A percentile compares a stretch with the other conserved stretches of the same genome.
phyloP scores from a whole-genome alignment of 208 protist genomes.

The Crithidia thermophila region DNA sequence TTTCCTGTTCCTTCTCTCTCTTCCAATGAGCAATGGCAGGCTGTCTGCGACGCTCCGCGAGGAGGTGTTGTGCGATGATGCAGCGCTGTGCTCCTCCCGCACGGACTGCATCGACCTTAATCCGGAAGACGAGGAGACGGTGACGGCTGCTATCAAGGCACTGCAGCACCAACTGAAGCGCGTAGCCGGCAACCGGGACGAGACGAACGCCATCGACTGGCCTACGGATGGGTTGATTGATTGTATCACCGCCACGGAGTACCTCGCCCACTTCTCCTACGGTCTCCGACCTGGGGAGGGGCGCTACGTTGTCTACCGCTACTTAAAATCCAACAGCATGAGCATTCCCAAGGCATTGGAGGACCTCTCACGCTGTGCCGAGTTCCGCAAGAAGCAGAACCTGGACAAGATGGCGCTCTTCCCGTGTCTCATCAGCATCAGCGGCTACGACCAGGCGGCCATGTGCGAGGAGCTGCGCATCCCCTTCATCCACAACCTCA shows the following conservation, averaged over 20 bases:
- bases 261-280: slow-evolving; percentile 33
- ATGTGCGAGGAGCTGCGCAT: slow-evolving; percentile 51
- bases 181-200: background rate
- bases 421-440: slow-evolving; percentile 52
- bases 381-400: slow-evolving; percentile 52
- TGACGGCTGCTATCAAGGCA: slow-evolving; percentile 16
- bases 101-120: slow-evolving; percentile 23
- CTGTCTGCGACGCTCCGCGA: background rate
- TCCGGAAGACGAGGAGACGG: background rate
- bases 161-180: slow-evolving; percentile 17
- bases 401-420: slow-evolving; percentile 62
- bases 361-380: slow-evolving; percentile 27
- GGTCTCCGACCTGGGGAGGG: slow-evolving; percentile 30
- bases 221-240: background rate
- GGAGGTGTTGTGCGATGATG: slow-evolving; percentile 4
- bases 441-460: slow-evolving; percentile 49
- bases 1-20: background rate
- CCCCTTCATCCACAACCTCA: slow-evolving; percentile 30
- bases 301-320: slow-evolving; percentile 44
- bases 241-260: background rate
- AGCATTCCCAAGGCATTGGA: slow-evolving; percentile 35
- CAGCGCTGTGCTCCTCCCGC: slow-evolving; percentile 2
- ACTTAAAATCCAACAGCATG: slow-evolving; percentile 41
- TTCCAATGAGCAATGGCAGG: background rate
- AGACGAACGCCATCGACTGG: background rate